Evolutionary conservation across 495 filamentous ascomycete genomes (phyloP).

Genomic region (Astrocystis sublimbata): DNA sequence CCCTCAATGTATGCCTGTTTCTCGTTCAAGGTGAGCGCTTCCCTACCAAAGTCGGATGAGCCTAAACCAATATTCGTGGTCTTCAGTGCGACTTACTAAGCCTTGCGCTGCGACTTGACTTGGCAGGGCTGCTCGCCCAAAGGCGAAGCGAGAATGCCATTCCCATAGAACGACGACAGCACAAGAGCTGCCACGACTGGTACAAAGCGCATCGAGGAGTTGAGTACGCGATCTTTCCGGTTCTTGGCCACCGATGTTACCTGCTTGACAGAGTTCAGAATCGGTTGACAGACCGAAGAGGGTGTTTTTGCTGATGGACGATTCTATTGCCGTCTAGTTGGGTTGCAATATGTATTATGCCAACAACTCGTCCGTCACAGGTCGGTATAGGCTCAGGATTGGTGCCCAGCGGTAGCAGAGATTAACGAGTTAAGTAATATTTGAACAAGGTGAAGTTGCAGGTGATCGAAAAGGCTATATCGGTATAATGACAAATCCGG

Average conservation of each 20-base stretch:
- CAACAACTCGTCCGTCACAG: too few relatives aligned
- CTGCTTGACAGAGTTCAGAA: not conserved
- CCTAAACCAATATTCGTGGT: not conserved
- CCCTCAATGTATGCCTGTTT: constrained; percentile 44
- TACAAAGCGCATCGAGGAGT: not conserved
- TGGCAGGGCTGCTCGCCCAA: not conserved
- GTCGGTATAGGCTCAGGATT: too few relatives aligned
- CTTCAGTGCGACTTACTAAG: not conserved
- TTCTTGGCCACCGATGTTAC: not conserved
- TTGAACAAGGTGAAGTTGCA: too few relatives aligned
- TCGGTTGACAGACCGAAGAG: too few relatives aligned
- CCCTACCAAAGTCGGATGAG: constrained; percentile 25
- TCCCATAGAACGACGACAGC: not conserved
- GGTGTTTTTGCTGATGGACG: too few relatives aligned
- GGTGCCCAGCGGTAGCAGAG: too few relatives aligned
- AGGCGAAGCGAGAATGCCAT: not conserved
- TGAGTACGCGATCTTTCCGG: not conserved
- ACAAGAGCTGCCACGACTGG: not conserved
- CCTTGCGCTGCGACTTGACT: not conserved
- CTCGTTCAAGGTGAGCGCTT: constrained; percentile 37
- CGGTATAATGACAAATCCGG: too few relatives aligned
- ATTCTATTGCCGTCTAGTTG: too few relatives aligned
- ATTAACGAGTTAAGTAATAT: too few relatives aligned
- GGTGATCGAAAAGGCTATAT: too few relatives aligned
- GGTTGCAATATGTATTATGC: too few relatives aligned